A percentile compares a stretch with the other conserved stretches of the same genome.
Conservation (phyloP, 139 green algal genomes). For the Trebouxia sp. region DNA sequence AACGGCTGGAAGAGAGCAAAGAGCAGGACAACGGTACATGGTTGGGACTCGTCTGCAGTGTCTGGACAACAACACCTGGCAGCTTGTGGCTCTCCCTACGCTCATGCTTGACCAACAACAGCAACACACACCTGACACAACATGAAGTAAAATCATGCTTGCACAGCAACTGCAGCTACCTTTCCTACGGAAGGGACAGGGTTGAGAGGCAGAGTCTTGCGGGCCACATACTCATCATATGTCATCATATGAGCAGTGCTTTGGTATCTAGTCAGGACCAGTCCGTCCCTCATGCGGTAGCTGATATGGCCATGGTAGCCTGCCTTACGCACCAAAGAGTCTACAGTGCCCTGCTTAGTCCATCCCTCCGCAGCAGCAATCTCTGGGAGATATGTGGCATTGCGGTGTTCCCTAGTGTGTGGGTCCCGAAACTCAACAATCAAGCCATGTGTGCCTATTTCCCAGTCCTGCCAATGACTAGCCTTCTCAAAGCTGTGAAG, state of each 20-base stretch:
- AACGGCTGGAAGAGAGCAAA: no score
- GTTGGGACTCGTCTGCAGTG: no score
- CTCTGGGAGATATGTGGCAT: slow-evolving; percentile 83
- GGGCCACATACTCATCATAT: slow-evolving; percentile 35
- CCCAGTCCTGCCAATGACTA: slow-evolving; percentile 70
- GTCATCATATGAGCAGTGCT: slow-evolving; percentile 39
- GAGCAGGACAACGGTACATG: no score
- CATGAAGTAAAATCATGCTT: not conserved
- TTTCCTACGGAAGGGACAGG: not conserved
- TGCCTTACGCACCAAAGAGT: slow-evolving; percentile 70
- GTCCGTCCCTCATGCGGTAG: slow-evolving; percentile 25
- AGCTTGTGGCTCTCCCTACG: not conserved
- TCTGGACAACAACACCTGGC: no score
- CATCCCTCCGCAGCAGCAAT: slow-evolving; percentile 71
- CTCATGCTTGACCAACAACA: not conserved
- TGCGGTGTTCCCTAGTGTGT: slow-evolving; percentile 42
- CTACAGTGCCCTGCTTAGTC: slow-evolving; percentile 57
- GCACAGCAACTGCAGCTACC: not conserved
- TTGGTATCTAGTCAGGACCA: slow-evolving; percentile 60
- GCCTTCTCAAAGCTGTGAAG: slow-evolving; percentile 73
- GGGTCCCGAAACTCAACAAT: slow-evolving; percentile 77
- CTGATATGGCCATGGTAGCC: slow-evolving; percentile 45
- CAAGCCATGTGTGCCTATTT: slow-evolving; percentile 64
- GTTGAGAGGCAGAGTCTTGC: not conserved
- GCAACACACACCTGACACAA: not conserved